phyloP scores from a whole-genome alignment of 805 yeast species.

The Yamadazyma sp. region DNA sequence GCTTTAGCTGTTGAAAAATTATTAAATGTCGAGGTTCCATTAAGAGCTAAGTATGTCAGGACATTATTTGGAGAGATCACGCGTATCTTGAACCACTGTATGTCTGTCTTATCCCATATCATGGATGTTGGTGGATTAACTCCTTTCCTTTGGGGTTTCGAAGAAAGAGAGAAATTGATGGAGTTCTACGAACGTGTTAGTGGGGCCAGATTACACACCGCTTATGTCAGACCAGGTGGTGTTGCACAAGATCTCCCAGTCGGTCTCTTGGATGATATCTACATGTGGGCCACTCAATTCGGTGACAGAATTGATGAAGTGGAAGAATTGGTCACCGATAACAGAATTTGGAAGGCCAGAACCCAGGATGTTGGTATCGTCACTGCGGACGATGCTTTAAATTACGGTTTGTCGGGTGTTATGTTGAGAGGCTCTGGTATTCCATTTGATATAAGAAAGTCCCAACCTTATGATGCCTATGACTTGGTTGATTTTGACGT shows the following conservation, averaged over 20 bases:
- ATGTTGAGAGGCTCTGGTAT: conserved; percentile 91
- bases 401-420: conserved; percentile 78
- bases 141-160: conserved; percentile 92
- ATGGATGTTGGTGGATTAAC: conserved; percentile 95
- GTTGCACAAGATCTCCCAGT: conserved; percentile 85
- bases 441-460: conserved; percentile 81
- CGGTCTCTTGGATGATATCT: conserved; percentile 84
- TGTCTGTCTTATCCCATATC: conserved; percentile 84
- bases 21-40: conserved; percentile 79
- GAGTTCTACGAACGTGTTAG: conserved; percentile 89
- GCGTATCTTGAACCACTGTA: conserved; percentile 77
- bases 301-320: conserved; percentile 91
- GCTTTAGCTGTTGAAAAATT: conserved; percentile 82
- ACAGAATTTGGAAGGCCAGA: conserved; percentile 90
- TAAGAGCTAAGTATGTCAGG: conserved; percentile 81
- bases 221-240: conserved; percentile 90
- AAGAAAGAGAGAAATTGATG: conserved; percentile 90
- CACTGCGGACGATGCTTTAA: conserved; percentile 83
- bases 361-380: conserved; percentile 77
- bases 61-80: conserved; percentile 87
- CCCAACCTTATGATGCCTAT: conserved; percentile 89
- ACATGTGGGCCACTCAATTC: conserved; percentile 95
- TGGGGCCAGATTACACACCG: conserved; percentile 87
- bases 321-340: conserved; percentile 85
- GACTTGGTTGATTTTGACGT: conserved; percentile 83